Conservation (phyloP, 495 filamentous ascomycete genomes). For the Neohortaea acidophila region DNA sequence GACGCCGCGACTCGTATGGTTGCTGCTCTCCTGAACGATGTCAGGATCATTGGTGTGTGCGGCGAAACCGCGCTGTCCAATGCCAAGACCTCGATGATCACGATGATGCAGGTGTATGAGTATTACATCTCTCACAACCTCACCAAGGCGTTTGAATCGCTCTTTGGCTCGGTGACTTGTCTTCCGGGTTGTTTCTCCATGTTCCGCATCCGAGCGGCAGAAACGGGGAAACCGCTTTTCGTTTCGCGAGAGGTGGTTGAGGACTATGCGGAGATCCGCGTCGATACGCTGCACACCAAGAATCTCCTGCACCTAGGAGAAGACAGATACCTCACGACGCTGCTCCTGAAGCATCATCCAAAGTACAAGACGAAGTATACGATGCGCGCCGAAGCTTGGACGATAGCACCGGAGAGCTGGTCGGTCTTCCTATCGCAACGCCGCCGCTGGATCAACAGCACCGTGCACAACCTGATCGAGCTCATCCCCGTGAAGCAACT, state of each 20-base stretch:
- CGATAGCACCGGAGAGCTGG: slow-evolving; percentile 87
- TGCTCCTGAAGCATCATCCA: slow-evolving; percentile 82
- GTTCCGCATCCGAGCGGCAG: slow-evolving; percentile 90
- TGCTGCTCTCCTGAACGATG: slow-evolving; percentile 78
- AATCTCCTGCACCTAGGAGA: slow-evolving; percentile 90
- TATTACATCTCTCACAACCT: slow-evolving; percentile 99
- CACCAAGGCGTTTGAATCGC: slow-evolving; percentile 93
- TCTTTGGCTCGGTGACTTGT: slow-evolving; percentile 96
- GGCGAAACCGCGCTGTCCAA: slow-evolving; percentile 91
- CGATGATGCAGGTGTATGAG: slow-evolving; percentile 99
- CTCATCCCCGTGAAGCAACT: slow-evolving; percentile 84
- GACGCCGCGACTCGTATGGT: slow-evolving; percentile 92
- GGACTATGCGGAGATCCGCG: slow-evolving; percentile 73
- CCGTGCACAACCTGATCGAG: slow-evolving; percentile 93
- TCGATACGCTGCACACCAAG: slow-evolving; percentile 98
- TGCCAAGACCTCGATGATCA: slow-evolving; percentile 79
- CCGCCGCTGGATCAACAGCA: slow-evolving; percentile 99
- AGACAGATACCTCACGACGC: slow-evolving; percentile 89
- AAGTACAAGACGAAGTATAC: slow-evolving; percentile 98
- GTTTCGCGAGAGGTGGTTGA: slow-evolving; percentile 83
- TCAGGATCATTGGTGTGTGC: slow-evolving; percentile 79
- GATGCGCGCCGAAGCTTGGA: slow-evolving; percentile 83
- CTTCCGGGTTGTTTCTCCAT: slow-evolving; percentile 96
- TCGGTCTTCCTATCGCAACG: slow-evolving; percentile 91
- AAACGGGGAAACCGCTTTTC: slow-evolving; percentile 88